Base-by-base conservation (phyloP, 1,139 yeast species). In the Saccharomyces hybrid region DNA sequence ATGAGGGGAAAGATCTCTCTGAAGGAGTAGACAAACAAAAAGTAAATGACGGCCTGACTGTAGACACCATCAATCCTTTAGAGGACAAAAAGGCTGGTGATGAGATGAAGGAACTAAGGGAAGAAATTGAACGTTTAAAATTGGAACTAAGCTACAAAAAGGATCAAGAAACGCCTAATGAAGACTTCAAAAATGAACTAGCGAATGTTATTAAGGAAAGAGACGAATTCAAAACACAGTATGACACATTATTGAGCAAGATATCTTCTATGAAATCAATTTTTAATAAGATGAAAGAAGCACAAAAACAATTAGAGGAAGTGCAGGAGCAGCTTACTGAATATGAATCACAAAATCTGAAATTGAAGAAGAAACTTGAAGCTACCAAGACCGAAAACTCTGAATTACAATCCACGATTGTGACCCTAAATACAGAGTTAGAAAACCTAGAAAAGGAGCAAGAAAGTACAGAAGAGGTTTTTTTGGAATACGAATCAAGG, bases 231-330 rank as follows among this genome's bases (percentile, higher is more conserved):
- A 86, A 87, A 61, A 77, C 79, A 8, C 87, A 86, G 57, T 89
- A 91, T 67, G 88, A 89, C 60, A 76, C 79, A n/a, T 73, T 93
- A 23, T 73, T 90, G 56, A 85, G 83, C 59, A 81, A 88, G 66
- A 75, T 93, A 32, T 81, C 95, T 1, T 82, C 88, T 2, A 89
- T 93, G 88, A 89, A 88, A 64, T 73, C 86, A 0, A 78, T 85
- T 2, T 86, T 87, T 67, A 79, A 78, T 55, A 85, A 85, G 61
- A 84, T 85, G 89, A 85, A 85, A 64, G 84, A 82, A 57, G 77
- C 95, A 0, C 86, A 93, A 60, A 76, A 76, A 8, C 95, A 89
- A 60, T 74, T 90, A 46, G 85, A 83, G 51, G 74, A 74, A 46
- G 73, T 83, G 0, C 82, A 81, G 61, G 81, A 75, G 23, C 72